Percentiles rank a stretch among this genome's conserved stretches.
phyloP scores from a whole-genome alignment of 345 rosid genomes.

The Kernera saxatilis region DNA sequence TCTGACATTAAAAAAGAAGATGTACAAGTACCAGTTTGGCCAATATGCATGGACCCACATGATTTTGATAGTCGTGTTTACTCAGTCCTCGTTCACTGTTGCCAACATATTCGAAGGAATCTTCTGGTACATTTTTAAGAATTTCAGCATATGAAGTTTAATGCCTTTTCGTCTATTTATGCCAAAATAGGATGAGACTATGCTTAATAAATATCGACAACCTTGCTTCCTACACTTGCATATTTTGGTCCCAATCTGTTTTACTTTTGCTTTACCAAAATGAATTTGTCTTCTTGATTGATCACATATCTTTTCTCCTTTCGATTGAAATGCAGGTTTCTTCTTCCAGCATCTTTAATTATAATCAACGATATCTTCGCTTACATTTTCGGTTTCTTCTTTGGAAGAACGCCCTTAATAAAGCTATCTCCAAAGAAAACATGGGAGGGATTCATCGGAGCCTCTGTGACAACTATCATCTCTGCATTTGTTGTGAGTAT shows the following conservation, averaged over 20 bases:
- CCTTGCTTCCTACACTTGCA: neutral
- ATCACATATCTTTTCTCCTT: neutral
- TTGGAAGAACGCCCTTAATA: conserved; percentile 92
- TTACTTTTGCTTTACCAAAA: neutral
- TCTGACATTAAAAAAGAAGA: conserved; percentile 88
- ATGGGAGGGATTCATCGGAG: conserved; percentile 99
- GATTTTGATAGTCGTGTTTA: conserved; percentile 93
- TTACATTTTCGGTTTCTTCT: conserved; percentile 88
- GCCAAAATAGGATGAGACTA: neutral
- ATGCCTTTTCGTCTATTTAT: neutral
- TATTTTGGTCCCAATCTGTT: neutral
- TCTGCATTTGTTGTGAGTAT: conserved; percentile 82
- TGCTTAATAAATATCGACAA: neutral
- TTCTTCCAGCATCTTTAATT: conserved; percentile 95
- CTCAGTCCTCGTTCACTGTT: conserved; percentile 95
- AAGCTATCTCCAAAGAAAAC: conserved; percentile 97
- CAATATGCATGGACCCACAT: conserved; percentile 99
- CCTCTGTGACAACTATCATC: conserved; percentile 79
- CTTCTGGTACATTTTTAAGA: conserved; percentile 53
- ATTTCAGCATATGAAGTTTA: neutral
- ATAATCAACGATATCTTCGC: conserved; percentile 91
- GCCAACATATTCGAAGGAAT: conserved; percentile 99
- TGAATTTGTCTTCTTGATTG: neutral
- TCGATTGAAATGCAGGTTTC: conserved; percentile 58
- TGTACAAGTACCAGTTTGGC: conserved; percentile 99